phyloP scores from a whole-genome alignment of 495 filamentous ascomycete genomes.

The Lentithecium fluviatile region DNA sequence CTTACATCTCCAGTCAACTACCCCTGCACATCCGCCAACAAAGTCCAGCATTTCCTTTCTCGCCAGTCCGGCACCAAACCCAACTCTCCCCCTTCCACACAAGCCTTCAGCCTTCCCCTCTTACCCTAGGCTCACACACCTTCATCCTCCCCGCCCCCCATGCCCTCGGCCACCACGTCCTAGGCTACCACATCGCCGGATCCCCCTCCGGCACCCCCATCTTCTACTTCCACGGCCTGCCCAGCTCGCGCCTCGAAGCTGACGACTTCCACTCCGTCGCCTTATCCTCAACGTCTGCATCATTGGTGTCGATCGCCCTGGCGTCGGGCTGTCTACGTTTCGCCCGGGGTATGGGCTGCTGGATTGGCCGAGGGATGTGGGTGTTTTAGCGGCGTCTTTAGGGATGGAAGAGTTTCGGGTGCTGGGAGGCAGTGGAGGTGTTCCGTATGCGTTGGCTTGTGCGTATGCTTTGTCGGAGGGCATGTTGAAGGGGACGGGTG shows the following conservation, averaged over 20 bases:
- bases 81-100: too few species aligned
- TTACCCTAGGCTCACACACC: slow-evolving; percentile 30
- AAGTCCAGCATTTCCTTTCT: too few species aligned
- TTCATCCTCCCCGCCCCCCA: slow-evolving; percentile 45
- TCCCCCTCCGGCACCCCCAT: slow-evolving; percentile 37
- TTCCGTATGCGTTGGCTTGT: slow-evolving; percentile 51
- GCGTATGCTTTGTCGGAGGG: slow-evolving; percentile 41
- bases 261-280: slow-evolving; percentile 35
- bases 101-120: too few species aligned
- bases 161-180: slow-evolving; percentile 28
- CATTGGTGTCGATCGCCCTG: slow-evolving; percentile 48
- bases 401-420: slow-evolving; percentile 44
- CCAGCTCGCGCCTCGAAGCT: slow-evolving; percentile 48
- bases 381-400: slow-evolving; percentile 43
- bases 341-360: slow-evolving; percentile 43
- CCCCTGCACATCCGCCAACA: too few species aligned
- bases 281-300: slow-evolving; percentile 41
- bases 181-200: slow-evolving; percentile 47
- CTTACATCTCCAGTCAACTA: too few species aligned
- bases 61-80: too few species aligned
- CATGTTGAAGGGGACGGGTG: slow-evolving; percentile 41
- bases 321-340: slow-evolving; percentile 47
- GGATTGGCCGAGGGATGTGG: slow-evolving; percentile 48
- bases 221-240: slow-evolving; percentile 51
- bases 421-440: slow-evolving; percentile 50